Evolutionary conservation across 495 filamentous ascomycete species (phyloP), one percentile per base, ranked within the genome.

Genomic region (Podospora didyma): DNA sequence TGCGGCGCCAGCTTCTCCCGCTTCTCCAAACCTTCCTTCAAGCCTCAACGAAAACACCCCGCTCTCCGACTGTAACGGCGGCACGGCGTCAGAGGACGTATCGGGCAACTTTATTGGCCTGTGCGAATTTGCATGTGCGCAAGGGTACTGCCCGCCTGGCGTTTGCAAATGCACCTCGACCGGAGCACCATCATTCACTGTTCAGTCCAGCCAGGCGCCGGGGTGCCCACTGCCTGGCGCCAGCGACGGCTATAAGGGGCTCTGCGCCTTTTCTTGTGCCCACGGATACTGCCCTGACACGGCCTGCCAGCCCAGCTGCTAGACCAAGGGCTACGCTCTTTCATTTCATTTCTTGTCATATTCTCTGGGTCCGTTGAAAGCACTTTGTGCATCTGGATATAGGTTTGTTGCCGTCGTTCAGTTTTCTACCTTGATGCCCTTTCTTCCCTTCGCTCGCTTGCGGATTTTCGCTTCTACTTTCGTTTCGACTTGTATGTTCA

Each of bases 261-360:
- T 79, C 7, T 79, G 76, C 59, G 68, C 67, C 24, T 79, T 74
- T 34, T 61, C 68, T 12, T 79, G 76, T 22, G 59, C 64, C 44
- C 66, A 72, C 57, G 75, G 72, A 2, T 79, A 75, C 49, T 77
- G 74, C 54, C 75, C 75, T 2, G 48, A 63, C 0, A 70, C 64
- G 10, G 73, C 74, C 0, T 78, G 75, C 57, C 65, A 26, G 41
- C 23, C 53, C 7, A 44, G 22, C n/a, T 60, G 54, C 39, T 59
- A n/a, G n/a, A n/a, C n/a, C n/a, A 46, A 37, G 1, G 39, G 39
- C 12, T 42, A 17, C 14, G n/a, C 39, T 4, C 39, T 42, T 14
- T 14, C 4, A 10, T 42, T 17, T 17, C 39, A 12, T 16, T 10
- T 5, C 39, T 42, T 42, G 14, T 17, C 14, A 7, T 14, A 14